These are phyloP conservation scores for Aciculosporium take DNA, from an alignment of 2,329 filamentous ascomycete genomes.

Conservation along the genomic window DNA sequence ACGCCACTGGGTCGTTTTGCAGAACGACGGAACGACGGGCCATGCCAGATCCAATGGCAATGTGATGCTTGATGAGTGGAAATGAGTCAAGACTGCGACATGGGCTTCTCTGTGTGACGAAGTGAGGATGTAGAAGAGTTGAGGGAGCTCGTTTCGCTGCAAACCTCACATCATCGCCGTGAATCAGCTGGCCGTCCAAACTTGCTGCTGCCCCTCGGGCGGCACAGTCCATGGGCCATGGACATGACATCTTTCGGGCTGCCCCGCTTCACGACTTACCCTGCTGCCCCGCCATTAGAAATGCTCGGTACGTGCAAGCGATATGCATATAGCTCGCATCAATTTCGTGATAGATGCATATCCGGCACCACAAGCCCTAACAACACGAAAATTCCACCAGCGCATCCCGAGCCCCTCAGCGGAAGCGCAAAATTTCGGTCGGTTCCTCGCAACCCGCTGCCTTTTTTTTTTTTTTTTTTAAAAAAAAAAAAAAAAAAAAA, in stretches of 20 bases:
- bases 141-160: constrained; percentile 6
- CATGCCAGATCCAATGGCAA: neutral
- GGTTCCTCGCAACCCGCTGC: constrained; percentile 13
- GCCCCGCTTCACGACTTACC: constrained; percentile 15
- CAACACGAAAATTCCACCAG: constrained; percentile 21
- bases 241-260: constrained; percentile 4
- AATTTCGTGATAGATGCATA: constrained; percentile 13
- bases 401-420: constrained; percentile 13
- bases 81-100: neutral
- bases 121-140: neutral
- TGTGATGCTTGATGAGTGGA: constrained; percentile 2
- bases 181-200: too few relatives aligned
- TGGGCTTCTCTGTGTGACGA: neutral
- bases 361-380: constrained; percentile 25
- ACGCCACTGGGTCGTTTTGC: constrained; percentile 3
- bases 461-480: too few relatives aligned
- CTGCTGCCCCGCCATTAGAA: constrained; percentile 9
- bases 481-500: too few relatives aligned
- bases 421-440: constrained; percentile 22
- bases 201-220: neutral
- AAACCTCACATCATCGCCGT: neutral
- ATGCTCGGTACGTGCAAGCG: constrained; percentile 14
- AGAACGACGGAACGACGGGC: neutral
- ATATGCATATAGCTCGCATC: constrained; percentile 14
- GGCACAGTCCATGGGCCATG: too few relatives aligned